Percentiles rank a stretch among this genome's conserved stretches.
Conservation (phyloP, 2,329 filamentous ascomycete genomes). For the Monilinia fructigena region DNA sequence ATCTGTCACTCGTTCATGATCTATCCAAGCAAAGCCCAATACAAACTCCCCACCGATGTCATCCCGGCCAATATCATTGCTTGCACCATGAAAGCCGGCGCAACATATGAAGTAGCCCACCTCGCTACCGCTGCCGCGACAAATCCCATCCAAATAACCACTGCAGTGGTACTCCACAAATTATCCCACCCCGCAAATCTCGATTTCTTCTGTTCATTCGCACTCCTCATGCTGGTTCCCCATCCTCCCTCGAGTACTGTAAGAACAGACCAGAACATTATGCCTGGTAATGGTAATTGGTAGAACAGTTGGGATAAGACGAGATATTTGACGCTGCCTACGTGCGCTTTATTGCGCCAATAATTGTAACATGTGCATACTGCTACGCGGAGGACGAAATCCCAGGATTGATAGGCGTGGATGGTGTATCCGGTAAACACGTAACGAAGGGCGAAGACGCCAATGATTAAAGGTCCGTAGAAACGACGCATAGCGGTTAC, state of each 20-base stretch:
- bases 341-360: constrained; percentile 37
- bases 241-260: constrained; percentile 41
- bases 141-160: constrained; percentile 29
- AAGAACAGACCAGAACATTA: constrained; percentile 42
- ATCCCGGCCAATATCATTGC: constrained; percentile 23
- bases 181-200: constrained; percentile 24
- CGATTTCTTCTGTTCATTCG: constrained; percentile 34
- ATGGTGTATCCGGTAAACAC: constrained; percentile 37
- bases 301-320: constrained; percentile 36
- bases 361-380: constrained; percentile 40
- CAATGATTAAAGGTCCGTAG: constrained; percentile 37
- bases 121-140: constrained; percentile 26
- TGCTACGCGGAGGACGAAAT: constrained; percentile 37
- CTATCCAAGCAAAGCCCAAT: constrained; percentile 22
- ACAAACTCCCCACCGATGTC: constrained; percentile 22
- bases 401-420: constrained; percentile 36
- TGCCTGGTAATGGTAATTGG: constrained; percentile 41
- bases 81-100: constrained; percentile 22
- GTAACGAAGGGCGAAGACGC: constrained; percentile 39
- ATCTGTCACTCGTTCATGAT: not conserved
- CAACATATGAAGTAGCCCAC: constrained; percentile 15
- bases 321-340: constrained; percentile 33
- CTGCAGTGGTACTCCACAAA: constrained; percentile 26
- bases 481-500: constrained; percentile 40
- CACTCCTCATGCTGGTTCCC: constrained; percentile 42